Evolutionary conservation across 495 filamentous ascomycete species (phyloP).

Genomic region (Penicillium ochrochloron): DNA sequence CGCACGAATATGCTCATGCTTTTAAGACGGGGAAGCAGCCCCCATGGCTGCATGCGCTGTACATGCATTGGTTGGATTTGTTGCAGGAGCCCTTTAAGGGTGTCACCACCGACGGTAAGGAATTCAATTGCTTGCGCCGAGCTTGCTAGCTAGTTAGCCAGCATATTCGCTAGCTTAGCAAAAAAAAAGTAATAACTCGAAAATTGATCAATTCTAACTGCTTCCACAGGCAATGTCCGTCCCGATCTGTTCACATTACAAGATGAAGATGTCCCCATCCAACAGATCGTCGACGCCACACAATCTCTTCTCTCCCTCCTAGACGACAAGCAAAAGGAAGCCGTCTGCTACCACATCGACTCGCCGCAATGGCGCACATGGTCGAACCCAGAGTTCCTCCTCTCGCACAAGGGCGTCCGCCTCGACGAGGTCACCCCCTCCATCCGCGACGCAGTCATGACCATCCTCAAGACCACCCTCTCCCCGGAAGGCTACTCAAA

Average conservation of each 20-base stretch:
- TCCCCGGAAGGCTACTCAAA: constrained; percentile 74
- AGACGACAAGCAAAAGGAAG: constrained; percentile 50
- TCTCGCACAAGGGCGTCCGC: constrained; percentile 65
- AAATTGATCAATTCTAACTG: constrained; percentile 11
- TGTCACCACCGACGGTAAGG: constrained; percentile 67
- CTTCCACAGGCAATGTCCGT: constrained; percentile 55
- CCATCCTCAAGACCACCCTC: constrained; percentile 59
- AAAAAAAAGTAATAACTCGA: not conserved
- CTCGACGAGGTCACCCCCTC: constrained; percentile 59
- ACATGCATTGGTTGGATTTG: constrained; percentile 67
- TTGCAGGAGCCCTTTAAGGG: constrained; percentile 72
- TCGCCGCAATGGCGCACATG: constrained; percentile 73
- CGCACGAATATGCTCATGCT: constrained; percentile 64
- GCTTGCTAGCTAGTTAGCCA: not conserved
- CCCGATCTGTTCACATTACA: constrained; percentile 60
- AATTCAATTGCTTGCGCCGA: constrained; percentile 2
- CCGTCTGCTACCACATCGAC: constrained; percentile 64
- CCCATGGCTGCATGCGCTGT: constrained; percentile 70
- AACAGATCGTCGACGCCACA: constrained; percentile 55
- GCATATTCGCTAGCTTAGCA: not conserved
- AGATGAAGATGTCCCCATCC: constrained; percentile 65
- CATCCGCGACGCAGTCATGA: constrained; percentile 54
- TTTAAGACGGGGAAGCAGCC: constrained; percentile 63
- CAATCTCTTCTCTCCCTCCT: constrained; percentile 48
- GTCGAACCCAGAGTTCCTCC: constrained; percentile 75